Conservation (phyloP, 129 eudicot genomes). For the Apium graveolens region DNA sequence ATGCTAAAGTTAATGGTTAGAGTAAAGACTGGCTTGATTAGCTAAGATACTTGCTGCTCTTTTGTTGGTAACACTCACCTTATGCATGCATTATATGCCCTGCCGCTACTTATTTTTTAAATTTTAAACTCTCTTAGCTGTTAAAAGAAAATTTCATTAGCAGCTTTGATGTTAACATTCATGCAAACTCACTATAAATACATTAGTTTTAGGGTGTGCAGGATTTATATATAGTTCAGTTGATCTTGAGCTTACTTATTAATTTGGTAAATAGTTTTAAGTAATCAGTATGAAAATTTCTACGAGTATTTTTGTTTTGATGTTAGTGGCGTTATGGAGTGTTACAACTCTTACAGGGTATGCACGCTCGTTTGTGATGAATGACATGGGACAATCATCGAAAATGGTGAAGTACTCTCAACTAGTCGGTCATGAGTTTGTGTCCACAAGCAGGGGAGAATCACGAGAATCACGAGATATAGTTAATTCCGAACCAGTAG, state of each 20-base stretch:
- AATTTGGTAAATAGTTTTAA: not conserved
- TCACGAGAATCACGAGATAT: too few relatives aligned
- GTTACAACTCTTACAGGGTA: not conserved
- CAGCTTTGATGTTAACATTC: not conserved
- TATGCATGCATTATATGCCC: not conserved
- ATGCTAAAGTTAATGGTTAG: not conserved
- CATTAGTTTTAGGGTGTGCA: not conserved
- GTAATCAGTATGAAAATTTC: not conserved
- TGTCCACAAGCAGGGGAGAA: too few relatives aligned
- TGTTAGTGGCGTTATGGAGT: not conserved
- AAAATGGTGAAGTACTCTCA: not conserved
- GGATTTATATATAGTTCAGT: not conserved
- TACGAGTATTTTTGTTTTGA: not conserved
- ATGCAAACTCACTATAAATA: too few relatives aligned
- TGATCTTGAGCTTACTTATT: not conserved
- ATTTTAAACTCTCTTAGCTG: too few relatives aligned
- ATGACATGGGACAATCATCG: not conserved
- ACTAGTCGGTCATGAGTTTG: too few relatives aligned
- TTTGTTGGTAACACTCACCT: not conserved
- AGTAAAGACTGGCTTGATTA: not conserved
- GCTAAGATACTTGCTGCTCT: not conserved
- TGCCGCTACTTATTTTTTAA: not conserved
- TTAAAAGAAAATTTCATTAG: too few relatives aligned
- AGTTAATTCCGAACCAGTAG: not conserved
- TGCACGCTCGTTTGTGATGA: not conserved